These are phyloP conservation scores for Tetrapisispora namnaoensis DNA, from an alignment of 805 yeast genomes.

Conservation along the genomic window DNA sequence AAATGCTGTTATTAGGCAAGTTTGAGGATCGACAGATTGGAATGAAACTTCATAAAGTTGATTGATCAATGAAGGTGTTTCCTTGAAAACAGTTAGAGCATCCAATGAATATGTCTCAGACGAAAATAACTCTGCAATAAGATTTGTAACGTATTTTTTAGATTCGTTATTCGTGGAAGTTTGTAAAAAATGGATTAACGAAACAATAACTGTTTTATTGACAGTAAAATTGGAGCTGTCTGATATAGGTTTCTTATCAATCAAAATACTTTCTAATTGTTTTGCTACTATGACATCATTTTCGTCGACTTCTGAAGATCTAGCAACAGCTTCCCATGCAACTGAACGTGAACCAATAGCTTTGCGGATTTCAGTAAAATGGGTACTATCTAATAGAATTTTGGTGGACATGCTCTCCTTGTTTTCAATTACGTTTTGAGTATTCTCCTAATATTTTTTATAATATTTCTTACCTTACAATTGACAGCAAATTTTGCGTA, in stretches of 20 bases:
- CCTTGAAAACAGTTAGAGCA: constrained; percentile 15
- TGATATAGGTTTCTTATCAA: constrained; percentile 27
- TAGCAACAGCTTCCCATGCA: constrained; percentile 86
- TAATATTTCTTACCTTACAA: neutral
- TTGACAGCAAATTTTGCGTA: neutral
- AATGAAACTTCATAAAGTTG: constrained; percentile 20
- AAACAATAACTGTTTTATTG: constrained; percentile 9
- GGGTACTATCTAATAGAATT: constrained; percentile 49
- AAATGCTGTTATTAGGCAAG: constrained; percentile 24
- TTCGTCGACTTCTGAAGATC: constrained; percentile 56
- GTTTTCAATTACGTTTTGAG: too few relatives aligned
- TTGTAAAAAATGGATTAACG: constrained; percentile 23
- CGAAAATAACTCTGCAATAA: constrained; percentile 25
- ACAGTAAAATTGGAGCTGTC: constrained; percentile 5
- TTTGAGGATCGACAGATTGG: constrained; percentile 21
- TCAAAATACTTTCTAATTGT: constrained; percentile 20
- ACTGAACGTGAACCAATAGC: constrained; percentile 70
- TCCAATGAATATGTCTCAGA: constrained; percentile 13
- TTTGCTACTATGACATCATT: constrained; percentile 51
- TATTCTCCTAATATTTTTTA: neutral
- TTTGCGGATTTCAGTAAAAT: constrained; percentile 52
- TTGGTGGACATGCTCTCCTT: constrained; percentile 3
- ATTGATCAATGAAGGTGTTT: constrained; percentile 14
- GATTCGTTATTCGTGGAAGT: constrained; percentile 20
- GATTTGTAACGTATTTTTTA: constrained; percentile 23